Evolutionary conservation across 2,329 filamentous ascomycete genomes (phyloP).

Genomic region (Nothophaeocryptopus gaeumannii): DNA sequence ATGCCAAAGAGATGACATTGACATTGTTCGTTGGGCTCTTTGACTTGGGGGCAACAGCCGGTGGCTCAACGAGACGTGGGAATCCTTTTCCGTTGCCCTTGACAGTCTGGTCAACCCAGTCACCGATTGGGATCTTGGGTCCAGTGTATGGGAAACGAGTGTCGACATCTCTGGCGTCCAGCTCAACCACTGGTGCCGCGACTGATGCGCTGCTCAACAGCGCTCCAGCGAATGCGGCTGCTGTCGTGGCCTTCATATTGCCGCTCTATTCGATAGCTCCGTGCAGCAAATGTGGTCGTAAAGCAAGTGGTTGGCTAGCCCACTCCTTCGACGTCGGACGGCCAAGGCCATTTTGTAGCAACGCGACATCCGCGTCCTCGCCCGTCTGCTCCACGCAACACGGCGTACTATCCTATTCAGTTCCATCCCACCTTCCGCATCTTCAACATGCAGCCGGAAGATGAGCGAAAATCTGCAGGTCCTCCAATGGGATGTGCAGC

Average conservation of each 20-base stretch:
- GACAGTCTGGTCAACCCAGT: constrained; percentile 51
- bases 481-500: no score
- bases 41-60: constrained; percentile 47
- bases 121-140: constrained; percentile 49
- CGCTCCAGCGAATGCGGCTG: constrained; percentile 9
- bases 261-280: no score
- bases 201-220: constrained; percentile 4
- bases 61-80: constrained; percentile 49
- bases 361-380: no score
- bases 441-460: no score
- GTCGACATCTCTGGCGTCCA: constrained; percentile 37
- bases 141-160: constrained; percentile 45
- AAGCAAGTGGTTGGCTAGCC: no score
- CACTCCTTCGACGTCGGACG: no score
- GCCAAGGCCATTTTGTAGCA: no score
- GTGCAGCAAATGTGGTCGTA: background rate
- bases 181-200: constrained; percentile 5
- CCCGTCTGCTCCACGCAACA: no score
- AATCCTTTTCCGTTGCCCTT: constrained; percentile 55
- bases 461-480: no score
- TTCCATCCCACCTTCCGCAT: no score
- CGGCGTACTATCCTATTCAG: no score
- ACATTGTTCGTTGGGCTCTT: constrained; percentile 51
- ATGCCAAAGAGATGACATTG: constrained; percentile 52
- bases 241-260: constrained; percentile 11